phyloP scores from a whole-genome alignment of 2,329 filamentous ascomycete genomes.

The Trichocomaceae sp. region DNA sequence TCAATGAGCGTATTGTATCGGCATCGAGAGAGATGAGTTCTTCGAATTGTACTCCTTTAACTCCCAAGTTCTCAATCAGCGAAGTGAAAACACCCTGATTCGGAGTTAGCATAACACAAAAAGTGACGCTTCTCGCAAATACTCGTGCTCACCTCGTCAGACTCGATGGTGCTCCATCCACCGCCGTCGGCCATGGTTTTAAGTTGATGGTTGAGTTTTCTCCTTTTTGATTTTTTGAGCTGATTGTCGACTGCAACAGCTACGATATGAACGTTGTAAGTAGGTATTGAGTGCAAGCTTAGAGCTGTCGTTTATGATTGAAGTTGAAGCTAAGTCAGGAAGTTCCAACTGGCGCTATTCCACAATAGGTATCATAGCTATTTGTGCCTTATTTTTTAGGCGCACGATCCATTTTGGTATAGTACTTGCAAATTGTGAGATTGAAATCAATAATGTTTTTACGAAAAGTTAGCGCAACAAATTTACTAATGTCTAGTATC shows the following conservation, averaged over 20 bases:
- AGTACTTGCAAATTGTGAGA: too few species aligned
- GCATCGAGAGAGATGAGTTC: conserved; percentile 87
- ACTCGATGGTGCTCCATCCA: conserved; percentile 97
- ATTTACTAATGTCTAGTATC: background rate
- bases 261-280: background rate
- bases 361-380: background rate
- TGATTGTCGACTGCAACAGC: background rate
- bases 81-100: conserved; percentile 89
- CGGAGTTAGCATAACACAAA: background rate
- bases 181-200: conserved; percentile 49
- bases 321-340: background rate
- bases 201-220: background rate
- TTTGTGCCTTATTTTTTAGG: background rate
- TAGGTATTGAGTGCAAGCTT: background rate
- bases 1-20: conserved; percentile 44
- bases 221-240: background rate
- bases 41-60: conserved; percentile 92
- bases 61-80: conserved; percentile 84
- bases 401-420: background rate
- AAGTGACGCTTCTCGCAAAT: background rate
- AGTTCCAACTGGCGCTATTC: background rate
- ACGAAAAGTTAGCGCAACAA: too few species aligned
- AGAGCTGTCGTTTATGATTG: background rate
- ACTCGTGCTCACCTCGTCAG: conserved; percentile 66
- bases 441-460: too few species aligned